Base-by-base conservation (phyloP, 2,329 filamentous ascomycete genomes). In the Herpotrichia juniperi region DNA sequence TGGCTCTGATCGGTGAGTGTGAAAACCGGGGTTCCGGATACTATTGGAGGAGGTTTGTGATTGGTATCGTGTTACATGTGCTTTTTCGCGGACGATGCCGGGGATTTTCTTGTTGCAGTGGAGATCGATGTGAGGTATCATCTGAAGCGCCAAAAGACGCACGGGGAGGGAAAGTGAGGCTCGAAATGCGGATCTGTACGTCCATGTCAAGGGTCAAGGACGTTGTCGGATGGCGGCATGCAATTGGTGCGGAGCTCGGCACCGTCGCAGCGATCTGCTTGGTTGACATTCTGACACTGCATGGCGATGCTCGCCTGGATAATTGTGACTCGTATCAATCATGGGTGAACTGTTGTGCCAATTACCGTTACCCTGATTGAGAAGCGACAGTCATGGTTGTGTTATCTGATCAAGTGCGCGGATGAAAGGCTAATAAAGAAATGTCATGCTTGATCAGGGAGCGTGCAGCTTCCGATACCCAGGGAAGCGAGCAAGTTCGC, bases 1-100 rank as follows among this genome's bases (percentile, higher is more conserved):
- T 14, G 21, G 17, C 28, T 37, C 31, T 54, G 46, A 54, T 54
- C 55, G 55, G 55, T 57, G 51, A 54, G 51, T 42, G 28, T 46
- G 10, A 19, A 17, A 35, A 32, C 16, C 14, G 35, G 25, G 46
- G 21, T 40, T 40, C 16, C 9, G 35, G 8, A 6, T 21, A 16
- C 6, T 10, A 22, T 24, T 19, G 35, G 8, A n/a, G 17, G n/a
- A n/a, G n/a, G n/a, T n/a, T n/a, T n/a, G n/a, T n/a, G n/a, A n/a
- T n/a, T n/a, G n/a, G n/a, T n/a, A n/a, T n/a, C n/a, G n/a, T 4
- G 35, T 16, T 35, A 19, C 17, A 16, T n/a, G 35, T 9, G 35
- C 35, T 40, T 40, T 21, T 21, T 24, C 9, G 35, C 16, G 35
- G 12, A 10, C 6, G 35, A 6, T 24, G 35, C 10, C 17, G 11